phyloP scores from a whole-genome alignment of 2,329 filamentous ascomycete species.

The Chrysoporthe deuterocubensis region DNA sequence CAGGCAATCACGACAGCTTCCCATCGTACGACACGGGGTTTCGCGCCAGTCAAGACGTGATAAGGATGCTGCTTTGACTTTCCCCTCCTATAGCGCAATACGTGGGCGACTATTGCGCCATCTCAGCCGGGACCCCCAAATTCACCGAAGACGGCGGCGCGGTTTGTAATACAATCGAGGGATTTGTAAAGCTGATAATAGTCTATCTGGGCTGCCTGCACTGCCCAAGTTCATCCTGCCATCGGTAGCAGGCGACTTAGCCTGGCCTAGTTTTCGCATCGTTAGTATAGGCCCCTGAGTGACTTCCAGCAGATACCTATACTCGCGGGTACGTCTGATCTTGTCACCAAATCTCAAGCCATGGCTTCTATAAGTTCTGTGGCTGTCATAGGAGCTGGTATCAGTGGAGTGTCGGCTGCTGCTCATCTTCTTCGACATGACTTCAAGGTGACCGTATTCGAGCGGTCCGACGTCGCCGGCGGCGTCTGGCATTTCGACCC shows the following conservation, averaged over 20 bases:
- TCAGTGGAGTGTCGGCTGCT: conserved; percentile 45
- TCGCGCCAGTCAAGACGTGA: background rate
- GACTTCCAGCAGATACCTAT: background rate
- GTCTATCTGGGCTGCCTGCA: background rate
- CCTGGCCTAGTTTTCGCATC: background rate
- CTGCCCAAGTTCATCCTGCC: background rate
- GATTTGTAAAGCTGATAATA: background rate
- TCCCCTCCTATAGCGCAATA: conserved; percentile 29
- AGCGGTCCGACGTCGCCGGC: conserved; percentile 39
- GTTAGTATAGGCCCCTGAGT: background rate
- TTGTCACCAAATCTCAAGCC: background rate
- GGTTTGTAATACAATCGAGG: background rate
- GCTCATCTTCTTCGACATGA: conserved; percentile 43
- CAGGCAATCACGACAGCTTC: background rate
- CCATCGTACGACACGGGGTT: background rate
- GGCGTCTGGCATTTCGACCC: conserved; percentile 46
- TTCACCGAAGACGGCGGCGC: conserved; percentile 13
- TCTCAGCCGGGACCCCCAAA: conserved; percentile 9
- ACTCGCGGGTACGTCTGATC: background rate
- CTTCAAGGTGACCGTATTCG: conserved; percentile 44
- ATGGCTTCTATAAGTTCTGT: conserved; percentile 33
- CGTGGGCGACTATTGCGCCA: conserved; percentile 23
- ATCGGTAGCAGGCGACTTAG: background rate
- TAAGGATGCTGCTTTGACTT: background rate
- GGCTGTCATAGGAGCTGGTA: conserved; percentile 46